These are phyloP conservation scores for Candida railenensis DNA, from an alignment of 805 yeast species.

Conservation along the genomic window DNA sequence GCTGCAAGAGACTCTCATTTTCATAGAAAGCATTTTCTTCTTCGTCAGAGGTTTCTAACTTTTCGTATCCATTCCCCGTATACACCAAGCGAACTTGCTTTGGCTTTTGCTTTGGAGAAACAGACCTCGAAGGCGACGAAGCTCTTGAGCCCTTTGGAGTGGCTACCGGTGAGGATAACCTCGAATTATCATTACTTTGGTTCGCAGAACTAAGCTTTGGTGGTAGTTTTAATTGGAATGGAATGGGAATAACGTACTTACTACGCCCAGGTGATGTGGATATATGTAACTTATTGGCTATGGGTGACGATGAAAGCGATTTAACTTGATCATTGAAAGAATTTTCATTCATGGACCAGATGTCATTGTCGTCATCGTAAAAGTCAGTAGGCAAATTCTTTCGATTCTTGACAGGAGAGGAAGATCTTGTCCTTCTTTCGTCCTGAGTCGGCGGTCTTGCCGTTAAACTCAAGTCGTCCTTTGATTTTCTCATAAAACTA, in stretches of 20 bases:
- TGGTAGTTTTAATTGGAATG: conserved; percentile 40
- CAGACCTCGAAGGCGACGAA: conserved; percentile 15
- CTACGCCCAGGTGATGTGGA: conserved; percentile 17
- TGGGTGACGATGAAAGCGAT: conserved; percentile 32
- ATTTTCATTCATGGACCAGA: conserved; percentile 22
- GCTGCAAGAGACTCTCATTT: neutral
- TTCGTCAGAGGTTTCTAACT: conserved; percentile 23
- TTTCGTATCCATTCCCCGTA: conserved; percentile 37
- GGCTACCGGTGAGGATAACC: conserved; percentile 14
- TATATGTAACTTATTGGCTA: conserved; percentile 36
- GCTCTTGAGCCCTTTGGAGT: conserved; percentile 3
- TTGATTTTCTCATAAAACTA: conserved; percentile 5
- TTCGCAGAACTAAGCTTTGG: conserved; percentile 37
- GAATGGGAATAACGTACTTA: conserved; percentile 40
- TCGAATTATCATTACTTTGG: conserved; percentile 8
- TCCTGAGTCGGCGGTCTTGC: conserved; percentile 7
- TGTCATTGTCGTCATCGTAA: conserved; percentile 19
- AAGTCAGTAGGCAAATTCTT: conserved; percentile 18
- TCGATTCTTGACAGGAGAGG: conserved; percentile 34
- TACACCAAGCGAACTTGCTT: conserved; percentile 24
- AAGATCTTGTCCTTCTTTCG: conserved; percentile 31
- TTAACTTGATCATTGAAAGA: conserved; percentile 22
- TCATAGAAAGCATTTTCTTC: conserved; percentile 10
- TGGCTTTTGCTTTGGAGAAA: conserved; percentile 9
- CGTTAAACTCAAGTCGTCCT: conserved; percentile 10